Base-by-base conservation (phyloP, 73 alveolate species). In the Urostyla sp. region DNA sequence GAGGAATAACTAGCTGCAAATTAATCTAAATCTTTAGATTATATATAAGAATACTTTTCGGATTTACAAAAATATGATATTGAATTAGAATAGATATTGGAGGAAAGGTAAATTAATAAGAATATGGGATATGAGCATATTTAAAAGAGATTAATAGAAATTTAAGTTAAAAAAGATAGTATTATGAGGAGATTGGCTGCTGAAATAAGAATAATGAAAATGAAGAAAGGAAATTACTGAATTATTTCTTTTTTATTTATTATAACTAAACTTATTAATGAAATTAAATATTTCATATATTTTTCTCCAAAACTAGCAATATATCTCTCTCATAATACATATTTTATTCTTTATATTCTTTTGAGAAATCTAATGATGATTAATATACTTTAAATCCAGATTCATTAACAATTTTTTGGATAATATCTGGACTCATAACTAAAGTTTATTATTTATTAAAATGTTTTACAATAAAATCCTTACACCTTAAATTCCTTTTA, bases 391-490 rank as follows among this genome's bases (percentile, higher is more conserved):
- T 27, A 66, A 48, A 66, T 0, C 90, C 90, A 0, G 90, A 66
- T 35, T 80, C 75, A n/a, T 66, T n/a, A 7, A 80, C 84, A 3
- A 80, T 16, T 20, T 44, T 66, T n/a, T 72, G 21, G 1, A 66
- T 59, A 1, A 80, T 80, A 35, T 80, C 90, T 24, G 90, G 90
- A 20, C 83, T 60, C 72, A 80, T 32, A 50, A 80, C 87, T 75
- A 37, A 10, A 48, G 50, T 36, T 13, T 10, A 69, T 4, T 13
- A 21, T 11, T 26, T 69, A 27, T 8, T 54, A 4, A 34, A 11
- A 5, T 18, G 18, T 21, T 20, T 55, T 75, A 75, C 87, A 80
- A 38, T 80, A 80, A 44, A 80, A 80, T n/a, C 90, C 90, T 7
- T 75, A 63, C 3, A 66, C 84, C 28, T 80, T 80, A 55, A 63